Evolutionary conservation across 345 rosid species (phyloP).

Genomic region (Cochlearia excelsa): DNA sequence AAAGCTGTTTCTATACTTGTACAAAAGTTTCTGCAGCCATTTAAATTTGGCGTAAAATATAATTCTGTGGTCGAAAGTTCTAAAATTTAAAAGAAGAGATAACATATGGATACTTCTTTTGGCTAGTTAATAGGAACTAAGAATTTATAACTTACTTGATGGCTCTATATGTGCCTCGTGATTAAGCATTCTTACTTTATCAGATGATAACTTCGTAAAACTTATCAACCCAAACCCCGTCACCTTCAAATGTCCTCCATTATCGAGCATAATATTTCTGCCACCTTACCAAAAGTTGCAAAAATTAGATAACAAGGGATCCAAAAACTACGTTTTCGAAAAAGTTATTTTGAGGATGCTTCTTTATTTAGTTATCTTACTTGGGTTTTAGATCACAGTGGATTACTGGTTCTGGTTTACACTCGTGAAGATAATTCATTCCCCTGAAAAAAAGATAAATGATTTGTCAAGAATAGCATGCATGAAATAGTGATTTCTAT

Average conservation of each 20-base stretch:
- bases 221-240: constrained; percentile 80
- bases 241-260: constrained; percentile 77
- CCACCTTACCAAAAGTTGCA: constrained; percentile 91
- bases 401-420: constrained; percentile 87
- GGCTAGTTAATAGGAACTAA: constrained; percentile 15
- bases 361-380: constrained; percentile 69
- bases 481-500: background rate
- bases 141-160: constrained; percentile 53
- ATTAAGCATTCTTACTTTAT: constrained; percentile 55
- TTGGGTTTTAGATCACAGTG: constrained; percentile 91
- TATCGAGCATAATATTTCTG: constrained; percentile 99
- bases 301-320: constrained; percentile 56
- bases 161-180: constrained; percentile 48
- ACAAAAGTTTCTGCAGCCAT: constrained; percentile 12
- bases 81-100: constrained; percentile 1
- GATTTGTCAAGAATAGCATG: constrained; percentile 13
- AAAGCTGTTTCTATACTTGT: constrained; percentile 12
- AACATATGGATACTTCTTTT: constrained; percentile 9
- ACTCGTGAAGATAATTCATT: constrained; percentile 79
- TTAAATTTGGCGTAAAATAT: constrained; percentile 1
- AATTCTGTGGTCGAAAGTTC: background rate
- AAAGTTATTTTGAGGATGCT: constrained; percentile 32
- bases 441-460: constrained; percentile 59
- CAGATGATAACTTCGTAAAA: constrained; percentile 54
- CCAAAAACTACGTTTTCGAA: constrained; percentile 22